phyloP scores from a whole-genome alignment of 2,329 filamentous ascomycete species.

The Geoglossum cookeanum region DNA sequence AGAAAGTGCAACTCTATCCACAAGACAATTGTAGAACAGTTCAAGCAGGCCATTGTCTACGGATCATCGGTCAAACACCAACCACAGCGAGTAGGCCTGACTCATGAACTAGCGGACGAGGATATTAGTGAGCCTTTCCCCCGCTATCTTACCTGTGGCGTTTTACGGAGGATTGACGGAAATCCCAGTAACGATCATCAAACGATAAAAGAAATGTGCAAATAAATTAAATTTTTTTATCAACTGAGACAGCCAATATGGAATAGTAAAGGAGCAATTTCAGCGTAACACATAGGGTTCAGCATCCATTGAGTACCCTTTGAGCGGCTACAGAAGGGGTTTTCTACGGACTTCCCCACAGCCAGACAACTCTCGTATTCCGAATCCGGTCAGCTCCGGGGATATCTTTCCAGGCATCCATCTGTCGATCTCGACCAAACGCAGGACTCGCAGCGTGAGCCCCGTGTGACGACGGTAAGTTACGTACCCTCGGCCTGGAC shows the following conservation, averaged over 20 bases:
- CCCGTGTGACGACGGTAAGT: conserved; percentile 3
- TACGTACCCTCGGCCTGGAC: not conserved
- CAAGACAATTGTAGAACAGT: conserved; percentile 86
- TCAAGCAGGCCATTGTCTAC: conserved; percentile 90
- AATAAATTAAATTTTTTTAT: not conserved
- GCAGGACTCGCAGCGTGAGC: not conserved
- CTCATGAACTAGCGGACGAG: conserved; percentile 84
- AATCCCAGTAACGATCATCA: conserved; percentile 18
- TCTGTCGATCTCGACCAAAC: not conserved
- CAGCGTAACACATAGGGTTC: not conserved
- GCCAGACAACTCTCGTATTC: not conserved
- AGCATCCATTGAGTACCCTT: not conserved
- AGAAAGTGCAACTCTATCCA: conserved; percentile 87
- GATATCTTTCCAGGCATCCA: not conserved
- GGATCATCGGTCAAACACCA: conserved; percentile 98
- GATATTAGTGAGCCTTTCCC: conserved; percentile 57
- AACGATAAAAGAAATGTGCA: conserved; percentile 13
- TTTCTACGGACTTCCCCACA: not conserved
- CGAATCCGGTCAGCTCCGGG: not conserved
- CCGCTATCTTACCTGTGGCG: not conserved
- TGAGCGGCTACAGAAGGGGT: conserved; percentile 2
- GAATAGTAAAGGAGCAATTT: conserved; percentile 1
- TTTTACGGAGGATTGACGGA: not conserved
- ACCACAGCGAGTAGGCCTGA: conserved; percentile 80
- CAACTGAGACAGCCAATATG: not conserved